Evolutionary conservation across 73 alveolate species (phyloP), one percentile per base, ranked within the genome.

Genomic region (Paramecium octaurelia): DNA sequence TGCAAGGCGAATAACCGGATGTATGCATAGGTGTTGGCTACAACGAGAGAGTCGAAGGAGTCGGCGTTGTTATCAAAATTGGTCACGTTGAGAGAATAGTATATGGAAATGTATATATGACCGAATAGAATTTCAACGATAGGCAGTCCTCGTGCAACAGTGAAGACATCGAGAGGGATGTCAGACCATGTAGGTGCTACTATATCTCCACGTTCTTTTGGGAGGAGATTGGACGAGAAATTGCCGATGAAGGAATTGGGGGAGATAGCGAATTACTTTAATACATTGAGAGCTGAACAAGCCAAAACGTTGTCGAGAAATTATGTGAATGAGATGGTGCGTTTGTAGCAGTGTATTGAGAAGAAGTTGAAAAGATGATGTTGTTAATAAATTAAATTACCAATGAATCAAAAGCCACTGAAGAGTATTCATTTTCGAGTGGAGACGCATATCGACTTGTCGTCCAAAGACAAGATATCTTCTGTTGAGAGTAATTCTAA

Each of bases 261-360:
- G 6, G 87, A 73, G 20, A 73, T 73, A 6, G 59, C 87, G 14
- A 73, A 40, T 36, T 73, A 35, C 18, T 73, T 73, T 12, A 43
- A 73, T 38, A 73, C 36, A 4, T 16, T 20, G 57, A 73, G 36
- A 21, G 60, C 87, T 2, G 87, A 73, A 38, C 10, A 73, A 35
- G 59, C 46, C 10, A 73, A 24, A 35, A 36, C 34, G 38, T 18
- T 73, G n/a, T 73, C 87, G n/a, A 73, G 40, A 38, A 73, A 40
- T 43, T 73, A 73, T 40, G 87, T 73, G 40, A 73, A 73, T 40
- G 87, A 73, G 14, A 73, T 73, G 87, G 34, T 73, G 57, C 87
- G 46, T 43, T 40, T 73, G 36, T 73, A 35, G 87, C 20, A 73
- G 31, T 36, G 60, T 36, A 73, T 73, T 35, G 59, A 34, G 59